A percentile compares a stretch with the other conserved stretches of the same genome.
phyloP scores from a whole-genome alignment of 306 rosid species.

The Malus orientalis region DNA sequence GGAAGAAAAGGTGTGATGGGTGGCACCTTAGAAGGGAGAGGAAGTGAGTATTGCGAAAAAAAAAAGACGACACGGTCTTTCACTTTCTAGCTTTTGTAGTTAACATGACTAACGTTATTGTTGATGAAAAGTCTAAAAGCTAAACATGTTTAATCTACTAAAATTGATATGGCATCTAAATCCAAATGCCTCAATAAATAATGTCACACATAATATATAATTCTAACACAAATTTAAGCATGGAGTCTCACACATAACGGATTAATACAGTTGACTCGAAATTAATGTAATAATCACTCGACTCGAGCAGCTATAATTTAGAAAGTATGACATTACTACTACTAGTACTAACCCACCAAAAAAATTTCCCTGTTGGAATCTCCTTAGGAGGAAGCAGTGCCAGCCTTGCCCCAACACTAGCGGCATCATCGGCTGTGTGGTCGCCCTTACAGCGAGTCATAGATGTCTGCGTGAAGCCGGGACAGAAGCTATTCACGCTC shows the following conservation, averaged over 20 bases:
- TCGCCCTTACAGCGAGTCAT: conserved; percentile 74
- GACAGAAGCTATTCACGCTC: conserved; percentile 68
- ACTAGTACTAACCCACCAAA: conserved; percentile 11
- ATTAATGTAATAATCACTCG: too few relatives aligned
- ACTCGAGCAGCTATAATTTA: background rate
- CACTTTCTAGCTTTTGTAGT: too few relatives aligned
- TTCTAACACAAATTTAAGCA: too few relatives aligned
- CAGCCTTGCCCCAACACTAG: conserved; percentile 36
- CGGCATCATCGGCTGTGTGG: conserved; percentile 55
- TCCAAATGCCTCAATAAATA: background rate
- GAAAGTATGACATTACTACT: background rate
- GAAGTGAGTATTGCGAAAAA: too few relatives aligned
- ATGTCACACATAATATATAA: background rate
- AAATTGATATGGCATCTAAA: background rate
- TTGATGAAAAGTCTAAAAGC: too few relatives aligned
- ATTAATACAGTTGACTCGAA: too few relatives aligned
- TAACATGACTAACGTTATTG: too few relatives aligned
- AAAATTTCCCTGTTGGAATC: conserved; percentile 57
- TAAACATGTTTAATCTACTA: too few relatives aligned
- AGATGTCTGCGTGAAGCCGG: conserved; percentile 80
- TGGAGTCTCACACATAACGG: too few relatives aligned
- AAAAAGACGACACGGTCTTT: too few relatives aligned
- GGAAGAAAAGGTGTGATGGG: too few relatives aligned
- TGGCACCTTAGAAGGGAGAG: too few relatives aligned
- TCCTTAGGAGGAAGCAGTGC: conserved; percentile 56